These are phyloP conservation scores for Puccinia triticina DNA, from an alignment of 1,284 basidiomycete species.

Conservation along the genomic window DNA sequence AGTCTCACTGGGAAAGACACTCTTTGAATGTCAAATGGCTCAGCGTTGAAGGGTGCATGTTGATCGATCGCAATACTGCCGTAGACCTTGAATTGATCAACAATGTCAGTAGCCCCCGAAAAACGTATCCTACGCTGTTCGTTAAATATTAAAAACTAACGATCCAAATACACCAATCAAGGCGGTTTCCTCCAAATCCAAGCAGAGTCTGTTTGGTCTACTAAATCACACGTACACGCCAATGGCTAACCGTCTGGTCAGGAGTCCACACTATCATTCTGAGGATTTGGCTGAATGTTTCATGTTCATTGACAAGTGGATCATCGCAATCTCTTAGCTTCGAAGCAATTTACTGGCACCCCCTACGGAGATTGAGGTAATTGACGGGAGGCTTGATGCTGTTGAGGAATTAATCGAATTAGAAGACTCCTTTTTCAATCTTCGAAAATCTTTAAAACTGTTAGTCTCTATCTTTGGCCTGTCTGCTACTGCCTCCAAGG, in stretches of 20 bases:
- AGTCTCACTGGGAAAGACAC: conserved; percentile 32
- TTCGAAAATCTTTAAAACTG: conserved; percentile 47
- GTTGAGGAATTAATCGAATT: conserved; percentile 47
- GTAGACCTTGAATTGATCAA: conserved; percentile 45
- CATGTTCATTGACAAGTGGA: neutral
- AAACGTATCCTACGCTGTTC: conserved; percentile 8
- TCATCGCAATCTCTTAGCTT: conserved; percentile 20
- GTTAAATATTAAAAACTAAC: neutral
- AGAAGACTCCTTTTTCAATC: conserved; percentile 39
- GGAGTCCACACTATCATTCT: neutral
- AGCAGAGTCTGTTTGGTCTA: conserved; percentile 38
- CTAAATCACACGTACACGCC: conserved; percentile 48
- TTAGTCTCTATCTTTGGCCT: neutral
- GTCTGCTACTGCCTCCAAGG: neutral
- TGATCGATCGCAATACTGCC: conserved; percentile 45
- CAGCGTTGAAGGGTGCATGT: conserved; percentile 49
- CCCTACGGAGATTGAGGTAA: conserved; percentile 43
- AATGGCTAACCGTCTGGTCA: conserved; percentile 48
- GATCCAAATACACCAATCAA: neutral
- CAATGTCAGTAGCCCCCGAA: conserved; percentile 22
- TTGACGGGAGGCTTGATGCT: conserved; percentile 45
- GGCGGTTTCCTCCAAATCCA: conserved; percentile 43
- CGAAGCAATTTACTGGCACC: conserved; percentile 48
- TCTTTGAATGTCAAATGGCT: conserved; percentile 47
- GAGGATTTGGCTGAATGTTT: neutral